phyloP scores from a whole-genome alignment of 2,329 filamentous ascomycete species.

The Neonectria faginata region DNA sequence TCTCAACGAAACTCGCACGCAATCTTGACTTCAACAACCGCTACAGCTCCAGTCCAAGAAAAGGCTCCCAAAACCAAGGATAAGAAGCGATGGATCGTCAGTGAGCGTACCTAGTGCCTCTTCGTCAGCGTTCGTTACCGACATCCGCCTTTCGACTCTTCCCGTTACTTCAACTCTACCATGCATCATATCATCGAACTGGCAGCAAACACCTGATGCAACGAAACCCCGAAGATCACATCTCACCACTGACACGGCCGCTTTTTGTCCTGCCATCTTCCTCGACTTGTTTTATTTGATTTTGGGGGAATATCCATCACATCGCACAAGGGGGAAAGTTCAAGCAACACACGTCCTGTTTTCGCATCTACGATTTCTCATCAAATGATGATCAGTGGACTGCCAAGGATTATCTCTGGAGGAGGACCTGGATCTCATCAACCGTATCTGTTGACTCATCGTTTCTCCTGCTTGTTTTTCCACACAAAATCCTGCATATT shows the following conservation, averaged over 20 bases:
- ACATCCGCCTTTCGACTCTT: constrained; percentile 20
- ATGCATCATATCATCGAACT: constrained; percentile 25
- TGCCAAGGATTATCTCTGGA: neutral
- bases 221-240: constrained; percentile 16
- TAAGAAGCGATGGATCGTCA: constrained; percentile 62
- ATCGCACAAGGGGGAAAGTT: constrained; percentile 8
- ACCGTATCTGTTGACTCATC: neutral
- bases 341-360: neutral
- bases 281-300: constrained; percentile 28
- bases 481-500: neutral
- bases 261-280: constrained; percentile 30
- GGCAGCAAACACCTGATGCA: constrained; percentile 34
- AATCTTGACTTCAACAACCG: constrained; percentile 39
- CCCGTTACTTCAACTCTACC: constrained; percentile 16
- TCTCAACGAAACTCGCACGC: constrained; percentile 44
- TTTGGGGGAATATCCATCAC: constrained; percentile 18
- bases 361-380: constrained; percentile 6
- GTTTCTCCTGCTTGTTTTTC: neutral
- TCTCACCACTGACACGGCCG: constrained; percentile 39
- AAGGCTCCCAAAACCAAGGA: constrained; percentile 52
- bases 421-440: neutral
- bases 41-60: constrained; percentile 29
- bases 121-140: constrained; percentile 15
- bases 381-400: neutral
- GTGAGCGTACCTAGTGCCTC: constrained; percentile 54